Conservation (phyloP, 371 early-diverging fungal species). For the Circinella umbellata region DNA sequence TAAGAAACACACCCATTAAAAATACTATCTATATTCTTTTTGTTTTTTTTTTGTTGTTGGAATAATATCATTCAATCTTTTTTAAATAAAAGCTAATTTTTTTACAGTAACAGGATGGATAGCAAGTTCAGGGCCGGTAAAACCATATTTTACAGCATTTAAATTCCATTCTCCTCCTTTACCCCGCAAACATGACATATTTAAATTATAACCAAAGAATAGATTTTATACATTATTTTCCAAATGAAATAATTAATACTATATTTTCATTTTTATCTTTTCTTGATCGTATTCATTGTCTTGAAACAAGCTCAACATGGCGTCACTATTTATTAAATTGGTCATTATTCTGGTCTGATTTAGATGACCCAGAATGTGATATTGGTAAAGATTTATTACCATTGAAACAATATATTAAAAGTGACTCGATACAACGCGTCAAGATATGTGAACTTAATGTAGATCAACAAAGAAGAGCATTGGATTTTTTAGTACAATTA, state of each 20-base stretch:
- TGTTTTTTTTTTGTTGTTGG: no score
- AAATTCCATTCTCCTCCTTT: no score
- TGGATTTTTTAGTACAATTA: neutral
- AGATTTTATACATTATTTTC: neutral
- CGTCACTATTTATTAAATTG: neutral
- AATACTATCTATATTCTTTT: no score
- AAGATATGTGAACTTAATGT: neutral
- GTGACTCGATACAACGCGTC: neutral
- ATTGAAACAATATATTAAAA: neutral
- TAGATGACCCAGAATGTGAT: conserved; percentile 4
- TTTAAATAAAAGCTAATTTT: no score
- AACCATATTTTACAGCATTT: no score
- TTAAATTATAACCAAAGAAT: neutral
- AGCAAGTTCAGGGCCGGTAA: no score
- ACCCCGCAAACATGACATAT: neutral
- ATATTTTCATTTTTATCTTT: neutral
- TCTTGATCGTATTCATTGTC: neutral
- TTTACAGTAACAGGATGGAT: no score
- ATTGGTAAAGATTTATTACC: neutral
- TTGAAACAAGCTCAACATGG: neutral
- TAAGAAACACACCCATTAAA: no score
- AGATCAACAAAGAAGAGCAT: neutral
- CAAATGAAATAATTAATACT: neutral
- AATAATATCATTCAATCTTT: no score
- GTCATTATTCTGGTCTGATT: neutral